phyloP scores from a whole-genome alignment of 176 grass and related monocot genomes.

The Cenchrus americanus region DNA sequence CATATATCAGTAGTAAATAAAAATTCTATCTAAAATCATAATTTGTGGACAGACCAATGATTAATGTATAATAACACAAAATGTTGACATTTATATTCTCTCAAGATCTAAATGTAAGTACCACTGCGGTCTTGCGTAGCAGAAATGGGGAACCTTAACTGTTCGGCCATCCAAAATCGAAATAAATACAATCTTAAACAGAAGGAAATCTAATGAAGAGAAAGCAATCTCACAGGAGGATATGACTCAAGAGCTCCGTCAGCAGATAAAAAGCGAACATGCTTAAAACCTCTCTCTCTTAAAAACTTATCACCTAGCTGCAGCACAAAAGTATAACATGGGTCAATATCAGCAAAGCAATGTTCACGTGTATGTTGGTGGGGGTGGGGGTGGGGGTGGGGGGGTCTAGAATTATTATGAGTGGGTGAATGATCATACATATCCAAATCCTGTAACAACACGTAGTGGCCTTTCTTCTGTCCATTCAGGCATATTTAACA shows the following conservation, averaged over 20 bases:
- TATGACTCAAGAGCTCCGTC: conserved; percentile 96
- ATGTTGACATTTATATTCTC: not conserved
- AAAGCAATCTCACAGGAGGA: conserved; percentile 75
- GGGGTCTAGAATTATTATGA: too few species aligned
- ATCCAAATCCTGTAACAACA: conserved; percentile 91
- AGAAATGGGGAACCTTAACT: not conserved
- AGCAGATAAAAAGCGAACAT: conserved; percentile 66
- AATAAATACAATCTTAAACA: not conserved
- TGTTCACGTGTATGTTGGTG: not conserved
- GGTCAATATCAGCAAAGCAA: conserved; percentile 37
- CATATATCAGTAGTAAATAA: not conserved
- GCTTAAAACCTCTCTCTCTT: conserved; percentile 72
- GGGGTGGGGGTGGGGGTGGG: too few species aligned
- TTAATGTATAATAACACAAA: not conserved
- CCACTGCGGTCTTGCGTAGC: not conserved
- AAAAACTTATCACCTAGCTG: conserved; percentile 84
- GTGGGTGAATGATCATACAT: conserved; percentile 54
- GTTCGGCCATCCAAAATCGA: conserved; percentile 8
- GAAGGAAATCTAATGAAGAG: conserved; percentile 21
- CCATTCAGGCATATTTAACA: conserved; percentile 89
- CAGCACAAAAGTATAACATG: conserved; percentile 44
- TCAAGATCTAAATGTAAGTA: conserved; percentile 1
- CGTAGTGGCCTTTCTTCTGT: conserved; percentile 77
- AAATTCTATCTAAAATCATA: not conserved
- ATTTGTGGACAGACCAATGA: conserved; percentile 26